Percentiles rank a stretch among this genome's conserved stretches.
phyloP scores from a whole-genome alignment of 768 basidiomycete species.

The Agrocybe praecox region DNA sequence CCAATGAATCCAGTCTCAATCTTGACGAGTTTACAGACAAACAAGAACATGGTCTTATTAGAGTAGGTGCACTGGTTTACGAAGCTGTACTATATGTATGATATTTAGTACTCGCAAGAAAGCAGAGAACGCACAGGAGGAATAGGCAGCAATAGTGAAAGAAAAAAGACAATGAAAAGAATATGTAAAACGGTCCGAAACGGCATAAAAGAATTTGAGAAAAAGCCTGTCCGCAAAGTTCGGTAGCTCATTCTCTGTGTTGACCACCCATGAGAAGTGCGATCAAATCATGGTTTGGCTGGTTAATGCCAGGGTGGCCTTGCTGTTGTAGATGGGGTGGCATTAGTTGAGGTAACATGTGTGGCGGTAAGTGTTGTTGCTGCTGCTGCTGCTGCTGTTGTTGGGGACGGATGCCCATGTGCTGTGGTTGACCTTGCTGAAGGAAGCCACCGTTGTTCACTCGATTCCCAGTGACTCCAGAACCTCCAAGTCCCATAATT shows the following conservation, averaged over 20 bases:
- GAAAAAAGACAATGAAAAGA: neutral
- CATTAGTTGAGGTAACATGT: constrained; percentile 48
- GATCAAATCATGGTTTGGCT: constrained; percentile 77
- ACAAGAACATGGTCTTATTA: constrained; percentile 4
- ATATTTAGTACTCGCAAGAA: neutral
- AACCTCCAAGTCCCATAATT: constrained; percentile 51
- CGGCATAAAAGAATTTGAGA: constrained; percentile 6
- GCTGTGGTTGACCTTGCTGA: constrained; percentile 50
- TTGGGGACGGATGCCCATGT: constrained; percentile 52
- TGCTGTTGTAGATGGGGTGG: constrained; percentile 68
- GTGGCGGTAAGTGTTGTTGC: constrained; percentile 61
- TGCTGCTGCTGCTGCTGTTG: constrained; percentile 47
- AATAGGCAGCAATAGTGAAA: neutral
- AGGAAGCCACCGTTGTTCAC: constrained; percentile 46
- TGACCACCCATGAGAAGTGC: constrained; percentile 78
- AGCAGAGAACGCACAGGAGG: neutral
- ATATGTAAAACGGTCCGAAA: constrained; percentile 7
- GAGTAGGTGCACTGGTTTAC: constrained; percentile 6
- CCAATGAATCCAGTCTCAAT: too few relatives aligned
- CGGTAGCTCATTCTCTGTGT: constrained; percentile 58
- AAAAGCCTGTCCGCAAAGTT: neutral
- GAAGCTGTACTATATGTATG: constrained; percentile 8
- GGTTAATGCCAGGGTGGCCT: constrained; percentile 50
- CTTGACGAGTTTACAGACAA: constrained; percentile 1
- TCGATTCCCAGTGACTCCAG: constrained; percentile 46